These are phyloP conservation scores for Pulveroboletus sp. DNA, from an alignment of 768 basidiomycete genomes.

Conservation along the genomic window DNA sequence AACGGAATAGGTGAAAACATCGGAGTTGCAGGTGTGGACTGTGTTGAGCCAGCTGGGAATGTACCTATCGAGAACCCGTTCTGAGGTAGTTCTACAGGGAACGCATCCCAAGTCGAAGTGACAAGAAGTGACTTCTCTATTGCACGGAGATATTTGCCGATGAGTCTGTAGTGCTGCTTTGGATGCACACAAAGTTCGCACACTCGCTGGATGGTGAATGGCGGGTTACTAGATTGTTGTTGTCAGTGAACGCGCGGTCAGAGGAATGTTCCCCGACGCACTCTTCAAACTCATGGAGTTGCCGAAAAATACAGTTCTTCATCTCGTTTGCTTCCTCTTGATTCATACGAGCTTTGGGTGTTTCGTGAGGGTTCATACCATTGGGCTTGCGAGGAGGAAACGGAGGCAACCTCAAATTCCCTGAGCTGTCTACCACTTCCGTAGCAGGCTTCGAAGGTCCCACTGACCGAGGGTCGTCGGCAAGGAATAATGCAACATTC, in stretches of 20 bases:
- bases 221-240: slow-evolving; percentile 43
- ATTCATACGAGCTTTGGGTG: slow-evolving; percentile 57
- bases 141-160: slow-evolving; percentile 87
- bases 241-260: slow-evolving; percentile 3
- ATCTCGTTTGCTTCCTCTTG: slow-evolving; percentile 54
- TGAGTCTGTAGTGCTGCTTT: slow-evolving; percentile 61
- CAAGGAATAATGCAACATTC: slow-evolving; percentile 50
- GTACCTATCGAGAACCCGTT: slow-evolving; percentile 26
- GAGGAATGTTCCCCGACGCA: slow-evolving; percentile 32
- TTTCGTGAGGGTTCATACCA: slow-evolving; percentile 46
- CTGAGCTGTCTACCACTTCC: slow-evolving; percentile 32
- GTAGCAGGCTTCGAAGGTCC: slow-evolving; percentile 41
- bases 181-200: slow-evolving; percentile 77
- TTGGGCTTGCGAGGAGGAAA: slow-evolving; percentile 58
- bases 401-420: slow-evolving; percentile 67
- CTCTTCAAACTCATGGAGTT: slow-evolving; percentile 74
- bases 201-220: slow-evolving; percentile 87
- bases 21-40: slow-evolving; percentile 67
- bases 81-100: slow-evolving; percentile 43
- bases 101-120: slow-evolving; percentile 72
- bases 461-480: slow-evolving; percentile 31
- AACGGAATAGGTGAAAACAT: slow-evolving; percentile 87
- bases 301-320: slow-evolving; percentile 52
- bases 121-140: slow-evolving; percentile 79
- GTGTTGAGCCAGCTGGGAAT: slow-evolving; percentile 42